Evolutionary conservation across 2,329 filamentous ascomycete genomes (phyloP).

Genomic region (Sporothrix luriei): DNA sequence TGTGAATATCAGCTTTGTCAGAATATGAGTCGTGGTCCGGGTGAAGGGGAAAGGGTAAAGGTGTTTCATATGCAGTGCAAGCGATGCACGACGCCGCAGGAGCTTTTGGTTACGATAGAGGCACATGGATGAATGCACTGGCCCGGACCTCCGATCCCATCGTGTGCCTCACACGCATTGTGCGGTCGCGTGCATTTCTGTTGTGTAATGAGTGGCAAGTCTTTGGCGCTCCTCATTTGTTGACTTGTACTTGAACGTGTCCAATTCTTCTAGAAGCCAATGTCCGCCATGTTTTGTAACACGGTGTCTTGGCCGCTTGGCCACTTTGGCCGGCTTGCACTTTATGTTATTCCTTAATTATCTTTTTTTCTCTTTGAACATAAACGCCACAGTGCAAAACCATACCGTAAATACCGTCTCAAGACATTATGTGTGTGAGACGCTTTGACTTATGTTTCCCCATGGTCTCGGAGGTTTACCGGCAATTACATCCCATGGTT

Average conservation of each 20-base stretch:
- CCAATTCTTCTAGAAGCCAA: background rate
- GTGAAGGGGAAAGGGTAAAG: background rate
- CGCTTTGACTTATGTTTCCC: no score
- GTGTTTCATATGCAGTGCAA: background rate
- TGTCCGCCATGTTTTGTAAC: slow-evolving; percentile 6
- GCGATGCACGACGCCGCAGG: background rate
- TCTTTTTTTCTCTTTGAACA: background rate
- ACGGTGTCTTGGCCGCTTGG: background rate
- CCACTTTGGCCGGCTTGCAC: background rate
- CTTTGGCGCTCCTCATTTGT: background rate
- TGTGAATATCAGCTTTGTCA: no score
- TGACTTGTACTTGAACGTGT: background rate
- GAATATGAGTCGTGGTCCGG: background rate
- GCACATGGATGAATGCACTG: background rate
- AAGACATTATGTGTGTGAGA: no score
- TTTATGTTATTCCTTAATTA: background rate
- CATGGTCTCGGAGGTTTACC: no score
- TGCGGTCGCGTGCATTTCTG: background rate
- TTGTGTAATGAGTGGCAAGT: background rate
- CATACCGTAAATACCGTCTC: no score
- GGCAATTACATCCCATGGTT: no score
- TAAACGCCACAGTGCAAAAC: no score
- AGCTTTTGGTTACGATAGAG: background rate
- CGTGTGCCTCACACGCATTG: background rate
- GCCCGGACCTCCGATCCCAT: slow-evolving; percentile 20